These are phyloP conservation scores for Moricandia moricandioides DNA, from an alignment of 345 rosid genomes.

Conservation along the genomic window DNA sequence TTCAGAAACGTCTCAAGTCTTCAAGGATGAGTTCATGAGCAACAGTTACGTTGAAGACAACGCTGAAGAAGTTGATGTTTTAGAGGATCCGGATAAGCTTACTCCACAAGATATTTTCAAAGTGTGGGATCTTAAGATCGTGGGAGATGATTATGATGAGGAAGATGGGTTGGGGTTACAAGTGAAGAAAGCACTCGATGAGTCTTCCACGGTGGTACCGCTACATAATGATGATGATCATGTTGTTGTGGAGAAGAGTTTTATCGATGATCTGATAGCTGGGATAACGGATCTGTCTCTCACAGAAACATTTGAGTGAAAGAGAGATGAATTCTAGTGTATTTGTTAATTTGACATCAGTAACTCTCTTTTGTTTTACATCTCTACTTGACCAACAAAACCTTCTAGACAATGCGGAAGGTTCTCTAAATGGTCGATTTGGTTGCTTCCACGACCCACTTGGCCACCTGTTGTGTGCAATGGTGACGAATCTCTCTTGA, in stretches of 20 bases:
- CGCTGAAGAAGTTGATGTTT: not conserved
- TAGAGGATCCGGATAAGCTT: conserved; percentile 10
- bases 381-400: not conserved
- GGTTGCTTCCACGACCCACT: conserved; percentile 10
- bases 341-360: not conserved
- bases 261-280: conserved; percentile 44
- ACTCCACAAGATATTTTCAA: conserved; percentile 47
- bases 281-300: conserved; percentile 61
- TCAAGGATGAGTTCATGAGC: conserved; percentile 37
- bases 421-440: not conserved
- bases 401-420: not conserved
- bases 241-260: conserved; percentile 30
- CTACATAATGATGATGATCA: conserved; percentile 21
- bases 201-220: conserved; percentile 18
- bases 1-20: conserved; percentile 5
- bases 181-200: conserved; percentile 49
- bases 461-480: conserved; percentile 23
- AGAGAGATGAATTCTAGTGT: not conserved
- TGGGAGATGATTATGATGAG: conserved; percentile 46
- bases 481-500: conserved; percentile 14
- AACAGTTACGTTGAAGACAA: conserved; percentile 15
- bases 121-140: conserved; percentile 69
- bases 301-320: conserved; percentile 25
- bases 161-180: conserved; percentile 53
- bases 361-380: not conserved